phyloP scores from a whole-genome alignment of 2,329 filamentous ascomycete species.

The Fusarium burgessii region DNA sequence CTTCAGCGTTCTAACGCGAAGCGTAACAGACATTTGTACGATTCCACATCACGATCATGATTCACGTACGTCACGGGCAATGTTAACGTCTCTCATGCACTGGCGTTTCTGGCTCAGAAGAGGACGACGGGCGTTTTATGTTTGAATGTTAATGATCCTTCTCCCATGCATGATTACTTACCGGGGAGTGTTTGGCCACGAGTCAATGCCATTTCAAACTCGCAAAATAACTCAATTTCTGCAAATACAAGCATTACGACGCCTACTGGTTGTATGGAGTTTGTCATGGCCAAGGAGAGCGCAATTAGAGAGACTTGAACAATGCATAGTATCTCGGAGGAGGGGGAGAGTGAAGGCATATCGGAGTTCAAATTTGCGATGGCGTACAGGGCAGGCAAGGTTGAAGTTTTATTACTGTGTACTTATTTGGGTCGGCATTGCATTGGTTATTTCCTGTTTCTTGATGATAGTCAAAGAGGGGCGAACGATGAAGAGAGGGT shows the following conservation, averaged over 20 bases:
- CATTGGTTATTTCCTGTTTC: constrained; percentile 26
- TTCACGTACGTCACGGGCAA: constrained; percentile 54
- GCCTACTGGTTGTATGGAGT: constrained; percentile 27
- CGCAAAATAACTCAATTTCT: constrained; percentile 20
- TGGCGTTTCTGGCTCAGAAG: constrained; percentile 54
- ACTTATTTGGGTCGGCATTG: constrained; percentile 39
- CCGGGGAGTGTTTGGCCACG: constrained; percentile 21
- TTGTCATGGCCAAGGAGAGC: constrained; percentile 23
- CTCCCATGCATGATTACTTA: constrained; percentile 34
- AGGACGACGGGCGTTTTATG: constrained; percentile 40
- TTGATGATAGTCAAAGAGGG: constrained; percentile 26
- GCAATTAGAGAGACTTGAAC: constrained; percentile 13
- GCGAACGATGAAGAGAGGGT: constrained; percentile 24
- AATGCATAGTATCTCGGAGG: constrained; percentile 19
- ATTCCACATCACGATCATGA: constrained; percentile 58
- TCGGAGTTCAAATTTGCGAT: constrained; percentile 39
- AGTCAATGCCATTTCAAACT: constrained; percentile 30
- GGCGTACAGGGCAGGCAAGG: constrained; percentile 41
- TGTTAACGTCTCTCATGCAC: constrained; percentile 58
- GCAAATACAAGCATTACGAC: constrained; percentile 28
- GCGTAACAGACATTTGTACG: constrained; percentile 37
- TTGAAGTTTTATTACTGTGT: constrained; percentile 38
- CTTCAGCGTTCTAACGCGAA: constrained; percentile 31
- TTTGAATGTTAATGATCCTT: constrained; percentile 41
- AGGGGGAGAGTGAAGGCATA: constrained; percentile 29